These are phyloP conservation scores for Lecanicillium sp. DNA, from an alignment of 2,329 filamentous ascomycete genomes.

Conservation along the genomic window DNA sequence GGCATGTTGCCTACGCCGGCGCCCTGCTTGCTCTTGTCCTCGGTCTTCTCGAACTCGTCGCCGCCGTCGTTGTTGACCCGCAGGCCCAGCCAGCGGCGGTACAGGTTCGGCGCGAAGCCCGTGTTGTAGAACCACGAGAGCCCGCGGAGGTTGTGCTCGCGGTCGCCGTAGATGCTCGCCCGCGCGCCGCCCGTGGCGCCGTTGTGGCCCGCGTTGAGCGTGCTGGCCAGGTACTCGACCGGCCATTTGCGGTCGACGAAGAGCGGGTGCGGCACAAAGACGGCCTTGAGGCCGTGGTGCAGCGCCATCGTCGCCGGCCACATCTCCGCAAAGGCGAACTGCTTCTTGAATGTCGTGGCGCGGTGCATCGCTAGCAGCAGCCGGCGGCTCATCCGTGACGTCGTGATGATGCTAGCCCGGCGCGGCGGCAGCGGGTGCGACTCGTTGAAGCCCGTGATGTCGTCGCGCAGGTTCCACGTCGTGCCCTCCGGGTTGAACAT, in stretches of 20 bases:
- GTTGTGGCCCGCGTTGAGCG: constrained; percentile 74
- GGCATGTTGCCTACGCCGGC: constrained; percentile 46
- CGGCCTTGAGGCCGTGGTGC: constrained; percentile 88
- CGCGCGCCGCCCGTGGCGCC: constrained; percentile 68
- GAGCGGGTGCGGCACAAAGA: constrained; percentile 83
- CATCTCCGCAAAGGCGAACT: constrained; percentile 95
- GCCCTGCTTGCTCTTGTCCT: constrained; percentile 46
- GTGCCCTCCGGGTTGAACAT: constrained; percentile 86
- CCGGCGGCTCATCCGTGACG: constrained; percentile 73
- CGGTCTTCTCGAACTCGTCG: constrained; percentile 64
- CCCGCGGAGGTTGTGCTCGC: constrained; percentile 83
- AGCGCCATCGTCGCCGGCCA: constrained; percentile 84
- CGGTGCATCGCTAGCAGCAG: constrained; percentile 84
- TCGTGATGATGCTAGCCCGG: constrained; percentile 82
- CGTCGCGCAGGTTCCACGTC: constrained; percentile 73
- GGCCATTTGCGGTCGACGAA: constrained; percentile 88
- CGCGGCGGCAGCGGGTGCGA: constrained; percentile 58
- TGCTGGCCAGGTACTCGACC: constrained; percentile 64
- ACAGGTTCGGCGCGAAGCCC: constrained; percentile 74
- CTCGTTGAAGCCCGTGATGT: constrained; percentile 77
- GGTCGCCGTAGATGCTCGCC: constrained; percentile 70
- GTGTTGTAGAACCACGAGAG: constrained; percentile 91
- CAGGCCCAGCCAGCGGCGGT: constrained; percentile 79
- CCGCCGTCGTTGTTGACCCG: constrained; percentile 73
- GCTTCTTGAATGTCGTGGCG: constrained; percentile 77